Base-by-base conservation (phyloP, 345 rosid genomes). In the Balakata baccata region DNA sequence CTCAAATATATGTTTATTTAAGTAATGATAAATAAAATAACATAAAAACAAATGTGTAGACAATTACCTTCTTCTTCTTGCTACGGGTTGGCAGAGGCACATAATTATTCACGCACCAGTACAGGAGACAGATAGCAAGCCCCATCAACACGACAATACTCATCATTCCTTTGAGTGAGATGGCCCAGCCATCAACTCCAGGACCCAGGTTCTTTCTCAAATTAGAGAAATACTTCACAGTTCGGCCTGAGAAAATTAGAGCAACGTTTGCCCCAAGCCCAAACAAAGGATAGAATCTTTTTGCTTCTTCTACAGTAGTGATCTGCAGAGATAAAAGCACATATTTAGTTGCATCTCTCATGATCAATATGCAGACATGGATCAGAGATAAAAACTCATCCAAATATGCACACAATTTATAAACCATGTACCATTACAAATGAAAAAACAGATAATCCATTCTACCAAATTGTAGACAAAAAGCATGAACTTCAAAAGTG, bases 181-280 rank as follows among this genome's bases (percentile, higher is more conserved):
- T 64, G 57, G 98, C 97, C 98, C 98, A 94, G 51, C 98, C 98
- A 85, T 94, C 98, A 74, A 94, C 97, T 78, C 98, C 97, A 77
- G 98, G 98, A 41, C 97, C 98, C 86, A 94, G 83, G 79, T 73
- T 85, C 74, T 86, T 77, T 74, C 98, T 90, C 90, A 94, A 69
- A 60, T 88, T 92, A 45, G 98, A 94, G 84, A 94, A 92, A 75
- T 94, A 94, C 77, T 94, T 94, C 65, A 94, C 98, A 51, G 98
- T 94, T 77, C 98, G 81, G 51, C 98, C 97, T 1, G 98, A 94
- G 84, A 94, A 94, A 61, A 94, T 77, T 43, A 94, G 93, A 18
- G 98, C 98, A 74, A 94, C 74, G 73, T 92, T 94, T 75, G 98
- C 98, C 29, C 98, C 98, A 5, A 94, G 90, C 39, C 98, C 98